These are phyloP conservation scores for Cucumis cinereus DNA, from an alignment of 306 rosid genomes.

Conservation along the genomic window DNA sequence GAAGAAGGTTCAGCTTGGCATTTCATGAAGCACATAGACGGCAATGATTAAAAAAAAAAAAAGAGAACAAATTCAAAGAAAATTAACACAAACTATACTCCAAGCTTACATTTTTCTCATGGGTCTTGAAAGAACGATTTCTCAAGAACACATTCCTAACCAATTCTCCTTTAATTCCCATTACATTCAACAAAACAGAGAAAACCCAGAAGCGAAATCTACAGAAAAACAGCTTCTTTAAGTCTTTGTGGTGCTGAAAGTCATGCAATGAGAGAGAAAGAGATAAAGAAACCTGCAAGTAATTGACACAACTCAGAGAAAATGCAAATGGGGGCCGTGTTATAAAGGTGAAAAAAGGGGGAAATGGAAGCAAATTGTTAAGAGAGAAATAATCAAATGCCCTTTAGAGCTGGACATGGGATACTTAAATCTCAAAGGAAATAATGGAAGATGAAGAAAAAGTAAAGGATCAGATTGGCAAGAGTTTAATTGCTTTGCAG, in stretches of 20 bases:
- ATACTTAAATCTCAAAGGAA: slow-evolving; percentile 22
- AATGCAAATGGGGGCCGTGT: neutral
- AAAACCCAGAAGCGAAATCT: slow-evolving; percentile 14
- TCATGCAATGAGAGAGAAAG: slow-evolving; percentile 14
- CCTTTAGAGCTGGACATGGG: slow-evolving; percentile 55
- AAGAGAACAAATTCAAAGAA: neutral
- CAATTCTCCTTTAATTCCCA: slow-evolving; percentile 80
- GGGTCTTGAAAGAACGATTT: slow-evolving; percentile 30
- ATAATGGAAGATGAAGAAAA: slow-evolving; percentile 39
- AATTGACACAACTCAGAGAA: neutral
- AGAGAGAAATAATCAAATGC: slow-evolving; percentile 15
- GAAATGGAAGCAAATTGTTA: slow-evolving; percentile 21
- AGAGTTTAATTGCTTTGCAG: slow-evolving; percentile 34
- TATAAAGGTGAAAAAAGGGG: slow-evolving; percentile 5
- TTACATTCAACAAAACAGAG: slow-evolving; percentile 9
- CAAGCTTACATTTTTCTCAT: slow-evolving; percentile 52
- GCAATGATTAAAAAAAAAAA: neutral
- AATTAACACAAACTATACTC: neutral
- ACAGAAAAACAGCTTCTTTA: slow-evolving; percentile 12
- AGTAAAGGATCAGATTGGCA: slow-evolving; percentile 27
- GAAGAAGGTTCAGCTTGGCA: neutral
- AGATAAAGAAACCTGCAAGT: neutral
- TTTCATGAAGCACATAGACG: neutral
- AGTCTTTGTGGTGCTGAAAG: slow-evolving; percentile 18
- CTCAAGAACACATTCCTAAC: slow-evolving; percentile 69